Percentiles rank a stretch among this genome's conserved stretches.
Conservation (phyloP, 2,329 filamentous ascomycete species). For the Penicillium sp. region DNA sequence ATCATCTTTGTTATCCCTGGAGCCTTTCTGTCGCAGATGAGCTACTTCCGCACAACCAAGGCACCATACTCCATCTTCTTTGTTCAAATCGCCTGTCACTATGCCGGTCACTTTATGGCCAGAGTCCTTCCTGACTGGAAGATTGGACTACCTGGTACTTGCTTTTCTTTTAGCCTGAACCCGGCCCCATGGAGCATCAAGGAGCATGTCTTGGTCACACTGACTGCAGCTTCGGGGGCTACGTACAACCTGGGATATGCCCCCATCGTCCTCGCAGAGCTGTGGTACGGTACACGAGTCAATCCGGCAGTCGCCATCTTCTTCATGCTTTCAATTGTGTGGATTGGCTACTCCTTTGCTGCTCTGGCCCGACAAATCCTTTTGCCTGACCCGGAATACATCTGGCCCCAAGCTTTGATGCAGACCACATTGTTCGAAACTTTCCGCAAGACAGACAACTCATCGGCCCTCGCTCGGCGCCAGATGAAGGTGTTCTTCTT, state of each 20-base stretch:
- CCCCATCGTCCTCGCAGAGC: conserved; percentile 56
- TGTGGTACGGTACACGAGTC: conserved; percentile 57
- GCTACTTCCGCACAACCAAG: conserved; percentile 57
- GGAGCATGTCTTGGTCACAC: conserved; percentile 58
- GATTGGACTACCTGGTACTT: conserved; percentile 50
- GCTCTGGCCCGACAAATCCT: conserved; percentile 58
- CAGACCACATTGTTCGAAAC: conserved; percentile 62
- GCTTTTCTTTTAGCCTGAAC: conserved; percentile 54
- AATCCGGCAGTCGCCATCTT: conserved; percentile 57
- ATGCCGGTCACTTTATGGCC: conserved; percentile 54
- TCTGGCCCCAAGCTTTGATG: conserved; percentile 55
- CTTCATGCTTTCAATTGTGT: conserved; percentile 62
- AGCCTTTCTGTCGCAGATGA: conserved; percentile 59
- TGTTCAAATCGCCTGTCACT: conserved; percentile 60
- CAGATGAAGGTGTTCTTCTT: conserved; percentile 61
- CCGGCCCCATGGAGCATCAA: conserved; percentile 59
- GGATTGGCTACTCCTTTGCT: conserved; percentile 60
- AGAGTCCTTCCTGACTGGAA: conserved; percentile 51
- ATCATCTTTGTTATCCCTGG: conserved; percentile 45
- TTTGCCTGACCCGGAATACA: conserved; percentile 59
- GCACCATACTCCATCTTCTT: conserved; percentile 63
- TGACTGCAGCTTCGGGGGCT: conserved; percentile 55
- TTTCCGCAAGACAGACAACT: conserved; percentile 48
- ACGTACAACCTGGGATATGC: conserved; percentile 54
- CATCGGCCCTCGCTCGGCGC: conserved; percentile 50